Percentiles rank a stretch among this genome's conserved stretches.
phyloP scores from a whole-genome alignment of 2,329 filamentous ascomycete species.

The Pseudocercospora eumusae region DNA sequence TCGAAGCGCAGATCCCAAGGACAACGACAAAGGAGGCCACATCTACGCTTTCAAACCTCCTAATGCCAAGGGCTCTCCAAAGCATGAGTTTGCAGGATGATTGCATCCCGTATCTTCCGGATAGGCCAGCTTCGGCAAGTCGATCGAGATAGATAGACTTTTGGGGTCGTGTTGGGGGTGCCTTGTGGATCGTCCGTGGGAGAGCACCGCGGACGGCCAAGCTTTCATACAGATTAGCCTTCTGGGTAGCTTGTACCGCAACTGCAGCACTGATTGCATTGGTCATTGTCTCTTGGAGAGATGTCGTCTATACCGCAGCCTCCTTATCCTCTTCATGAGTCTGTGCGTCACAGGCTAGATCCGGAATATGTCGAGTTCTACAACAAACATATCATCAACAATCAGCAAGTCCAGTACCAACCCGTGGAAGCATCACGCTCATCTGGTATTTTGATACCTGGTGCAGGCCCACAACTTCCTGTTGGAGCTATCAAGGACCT shows the following conservation, averaged over 20 bases:
- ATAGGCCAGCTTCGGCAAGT: neutral
- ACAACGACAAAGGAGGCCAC: conserved; percentile 8
- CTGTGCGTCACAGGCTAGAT: neutral
- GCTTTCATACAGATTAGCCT: neutral
- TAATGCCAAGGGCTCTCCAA: conserved; percentile 2
- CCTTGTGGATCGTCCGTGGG: neutral
- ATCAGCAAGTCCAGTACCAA: conserved; percentile 8
- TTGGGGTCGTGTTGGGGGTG: conserved; percentile 5
- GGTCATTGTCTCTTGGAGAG: neutral
- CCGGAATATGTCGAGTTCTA: conserved; percentile 9
- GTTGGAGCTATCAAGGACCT: conserved; percentile 6
- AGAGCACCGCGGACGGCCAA: conserved; percentile 3
- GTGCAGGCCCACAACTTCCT: conserved; percentile 5
- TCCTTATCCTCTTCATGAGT: conserved; percentile 8
- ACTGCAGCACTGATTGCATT: neutral
- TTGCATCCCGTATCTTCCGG: neutral
- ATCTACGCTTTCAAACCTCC: conserved; percentile 8
- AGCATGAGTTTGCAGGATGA: conserved; percentile 11
- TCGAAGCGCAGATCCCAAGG: conserved; percentile 2
- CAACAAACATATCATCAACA: conserved; percentile 3
- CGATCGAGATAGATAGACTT: neutral
- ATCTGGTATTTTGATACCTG: conserved; percentile 5
- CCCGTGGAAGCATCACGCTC: neutral
- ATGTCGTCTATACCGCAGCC: conserved; percentile 5
- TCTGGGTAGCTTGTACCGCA: neutral